These are phyloP conservation scores for Huntiella savannae DNA, from an alignment of 2,329 filamentous ascomycete genomes.

Conservation along the genomic window DNA sequence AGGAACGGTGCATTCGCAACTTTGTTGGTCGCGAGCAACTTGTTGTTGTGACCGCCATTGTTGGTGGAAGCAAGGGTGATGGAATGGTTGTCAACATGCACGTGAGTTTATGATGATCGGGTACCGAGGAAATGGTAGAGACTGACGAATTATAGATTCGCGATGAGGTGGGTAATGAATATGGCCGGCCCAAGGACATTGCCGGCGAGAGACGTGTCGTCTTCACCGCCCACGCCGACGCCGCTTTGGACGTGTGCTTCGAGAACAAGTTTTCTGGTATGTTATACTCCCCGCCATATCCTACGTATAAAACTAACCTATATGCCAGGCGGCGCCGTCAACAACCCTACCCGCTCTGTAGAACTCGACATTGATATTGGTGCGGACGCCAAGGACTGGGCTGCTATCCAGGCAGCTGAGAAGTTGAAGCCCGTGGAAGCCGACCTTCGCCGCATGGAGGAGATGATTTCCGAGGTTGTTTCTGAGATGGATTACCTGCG, in stretches of 20 bases:
- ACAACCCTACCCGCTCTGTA: conserved; percentile 45
- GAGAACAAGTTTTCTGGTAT: conserved; percentile 62
- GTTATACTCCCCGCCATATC: conserved; percentile 15
- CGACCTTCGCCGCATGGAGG: conserved; percentile 81
- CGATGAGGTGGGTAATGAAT: conserved; percentile 90
- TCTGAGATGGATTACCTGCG: conserved; percentile 93
- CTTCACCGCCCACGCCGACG: conserved; percentile 82
- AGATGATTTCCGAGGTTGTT: conserved; percentile 75
- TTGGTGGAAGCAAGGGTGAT: conserved; percentile 74
- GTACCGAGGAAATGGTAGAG: background rate
- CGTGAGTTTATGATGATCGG: conserved; percentile 30
- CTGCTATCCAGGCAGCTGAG: conserved; percentile 83
- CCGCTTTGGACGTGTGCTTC: conserved; percentile 91
- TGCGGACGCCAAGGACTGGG: conserved; percentile 96
- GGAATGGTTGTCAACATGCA: conserved; percentile 89
- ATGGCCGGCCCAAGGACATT: conserved; percentile 77
- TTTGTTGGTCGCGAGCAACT: conserved; percentile 84
- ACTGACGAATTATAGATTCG: conserved; percentile 46
- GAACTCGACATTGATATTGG: conserved; percentile 94
- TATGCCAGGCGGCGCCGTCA: conserved; percentile 16
- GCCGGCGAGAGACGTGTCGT: conserved; percentile 81
- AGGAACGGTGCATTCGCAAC: conserved; percentile 86
- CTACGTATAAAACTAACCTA: background rate
- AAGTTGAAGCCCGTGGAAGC: conserved; percentile 96
- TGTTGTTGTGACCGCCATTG: conserved; percentile 82